A percentile compares a stretch with the other conserved stretches of the same genome.
Evolutionary conservation across 306 rosid species (phyloP).

Genomic region (Ziziphus jujuba): DNA sequence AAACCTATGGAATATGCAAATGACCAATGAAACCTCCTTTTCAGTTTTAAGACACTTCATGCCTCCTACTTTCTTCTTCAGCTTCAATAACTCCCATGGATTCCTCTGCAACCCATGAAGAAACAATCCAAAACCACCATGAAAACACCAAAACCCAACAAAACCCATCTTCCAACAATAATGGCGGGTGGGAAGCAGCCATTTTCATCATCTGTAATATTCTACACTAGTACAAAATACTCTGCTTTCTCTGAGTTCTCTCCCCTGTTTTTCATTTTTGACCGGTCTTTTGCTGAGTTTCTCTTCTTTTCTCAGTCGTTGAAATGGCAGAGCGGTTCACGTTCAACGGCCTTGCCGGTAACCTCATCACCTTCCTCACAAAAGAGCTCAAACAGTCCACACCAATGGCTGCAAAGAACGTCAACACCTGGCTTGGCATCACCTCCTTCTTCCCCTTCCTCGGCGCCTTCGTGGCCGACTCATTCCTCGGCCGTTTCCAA

Average conservation of each 20-base stretch:
- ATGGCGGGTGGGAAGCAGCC: slow-evolving; percentile 25
- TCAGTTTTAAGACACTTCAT: too few species aligned
- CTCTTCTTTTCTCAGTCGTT: slow-evolving; percentile 22
- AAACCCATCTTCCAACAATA: too few species aligned
- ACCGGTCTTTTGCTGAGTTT: neutral
- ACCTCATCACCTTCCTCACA: slow-evolving; percentile 36
- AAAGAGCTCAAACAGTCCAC: slow-evolving; percentile 43
- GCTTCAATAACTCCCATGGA: too few species aligned
- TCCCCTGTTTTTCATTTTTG: neutral
- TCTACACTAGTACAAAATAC: too few species aligned
- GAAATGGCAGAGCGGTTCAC: slow-evolving; percentile 46
- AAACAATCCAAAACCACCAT: too few species aligned
- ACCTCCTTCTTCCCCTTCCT: slow-evolving; percentile 53
- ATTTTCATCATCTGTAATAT: slow-evolving; percentile 28
- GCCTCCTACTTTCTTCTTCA: too few species aligned
- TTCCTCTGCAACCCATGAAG: too few species aligned
- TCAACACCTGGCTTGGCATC: slow-evolving; percentile 65
- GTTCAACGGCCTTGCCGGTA: slow-evolving; percentile 26
- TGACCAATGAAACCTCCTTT: too few species aligned
- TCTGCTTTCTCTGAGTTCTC: neutral
- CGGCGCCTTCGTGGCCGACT: slow-evolving; percentile 61
- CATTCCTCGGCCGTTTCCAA: slow-evolving; percentile 56
- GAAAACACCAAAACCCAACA: too few species aligned
- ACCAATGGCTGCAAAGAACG: slow-evolving; percentile 48
- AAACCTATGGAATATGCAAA: too few species aligned